A percentile compares a stretch with the other conserved stretches of the same genome.
Evolutionary conservation across 495 filamentous ascomycete species (phyloP).

Genomic region (Neurospora sp.): DNA sequence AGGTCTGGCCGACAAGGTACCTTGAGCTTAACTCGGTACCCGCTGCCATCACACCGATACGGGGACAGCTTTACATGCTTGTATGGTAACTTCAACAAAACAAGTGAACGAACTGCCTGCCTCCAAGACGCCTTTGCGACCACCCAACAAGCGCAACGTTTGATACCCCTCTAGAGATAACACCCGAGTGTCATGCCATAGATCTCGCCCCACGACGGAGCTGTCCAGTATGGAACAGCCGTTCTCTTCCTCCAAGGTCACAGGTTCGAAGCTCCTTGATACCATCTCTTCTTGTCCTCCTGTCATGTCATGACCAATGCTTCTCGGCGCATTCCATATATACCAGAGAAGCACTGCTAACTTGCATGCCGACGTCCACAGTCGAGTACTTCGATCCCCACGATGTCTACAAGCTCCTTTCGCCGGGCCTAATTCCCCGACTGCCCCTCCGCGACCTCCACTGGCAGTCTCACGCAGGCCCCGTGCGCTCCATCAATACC

Average conservation of each 20-base stretch:
- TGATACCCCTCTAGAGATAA: neutral
- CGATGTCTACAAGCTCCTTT: slow-evolving; percentile 72
- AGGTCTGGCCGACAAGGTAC: neutral
- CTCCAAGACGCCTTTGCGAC: neutral
- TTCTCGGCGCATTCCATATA: neutral
- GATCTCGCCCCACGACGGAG: slow-evolving; percentile 7
- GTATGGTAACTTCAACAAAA: neutral
- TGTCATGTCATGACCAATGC: neutral
- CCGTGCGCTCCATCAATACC: slow-evolving; percentile 82
- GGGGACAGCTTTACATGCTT: neutral
- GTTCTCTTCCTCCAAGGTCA: slow-evolving; percentile 62
- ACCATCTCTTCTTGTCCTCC: slow-evolving; percentile 1
- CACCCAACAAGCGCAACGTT: neutral
- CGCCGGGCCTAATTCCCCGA: slow-evolving; percentile 61
- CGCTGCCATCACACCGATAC: neutral
- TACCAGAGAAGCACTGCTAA: neutral
- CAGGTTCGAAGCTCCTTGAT: slow-evolving; percentile 36
- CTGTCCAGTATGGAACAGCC: slow-evolving; percentile 48
- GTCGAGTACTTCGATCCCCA: slow-evolving; percentile 82
- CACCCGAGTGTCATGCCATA: slow-evolving; percentile 19
- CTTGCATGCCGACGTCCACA: slow-evolving; percentile 9
- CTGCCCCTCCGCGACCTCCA: slow-evolving; percentile 89
- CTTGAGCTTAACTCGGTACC: neutral
- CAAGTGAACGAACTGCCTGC: neutral
- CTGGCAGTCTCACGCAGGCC: slow-evolving; percentile 90